phyloP scores from a whole-genome alignment of 208 protist genomes.

The Leishmania braziliensis region DNA sequence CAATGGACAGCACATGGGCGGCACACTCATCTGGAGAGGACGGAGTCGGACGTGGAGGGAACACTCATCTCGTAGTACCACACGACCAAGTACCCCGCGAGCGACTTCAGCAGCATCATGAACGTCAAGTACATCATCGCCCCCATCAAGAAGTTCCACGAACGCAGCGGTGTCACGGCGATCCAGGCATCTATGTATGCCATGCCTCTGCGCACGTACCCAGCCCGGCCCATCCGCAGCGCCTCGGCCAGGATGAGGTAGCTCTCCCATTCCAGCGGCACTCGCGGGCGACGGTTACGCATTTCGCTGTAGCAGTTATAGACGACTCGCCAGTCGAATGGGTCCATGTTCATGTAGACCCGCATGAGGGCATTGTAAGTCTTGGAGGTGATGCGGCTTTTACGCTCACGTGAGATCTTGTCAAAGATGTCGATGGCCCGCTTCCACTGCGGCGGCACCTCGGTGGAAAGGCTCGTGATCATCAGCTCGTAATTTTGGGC shows the following conservation, averaged over 20 bases:
- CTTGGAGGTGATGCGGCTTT: conserved; percentile 45
- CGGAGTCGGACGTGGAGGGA: conserved; percentile 22
- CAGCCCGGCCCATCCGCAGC: conserved; percentile 59
- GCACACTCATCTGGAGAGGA: conserved; percentile 8
- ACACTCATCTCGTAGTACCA: conserved; percentile 45
- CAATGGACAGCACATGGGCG: neutral
- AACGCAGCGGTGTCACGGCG: conserved; percentile 58
- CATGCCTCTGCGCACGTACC: conserved; percentile 62
- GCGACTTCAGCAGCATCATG: conserved; percentile 59
- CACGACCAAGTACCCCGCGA: conserved; percentile 39
- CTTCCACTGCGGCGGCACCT: conserved; percentile 82
- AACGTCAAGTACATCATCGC: conserved; percentile 49
- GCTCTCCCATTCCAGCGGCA: conserved; percentile 82
- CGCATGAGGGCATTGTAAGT: conserved; percentile 89
- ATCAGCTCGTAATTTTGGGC: conserved; percentile 75
- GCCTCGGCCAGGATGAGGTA: conserved; percentile 78
- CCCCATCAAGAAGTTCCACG: conserved; percentile 57
- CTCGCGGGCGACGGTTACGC: conserved; percentile 58
- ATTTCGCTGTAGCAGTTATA: conserved; percentile 91
- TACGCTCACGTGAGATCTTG: conserved; percentile 58
- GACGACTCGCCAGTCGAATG: conserved; percentile 90
- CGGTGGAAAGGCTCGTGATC: conserved; percentile 65
- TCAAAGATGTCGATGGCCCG: conserved; percentile 84
- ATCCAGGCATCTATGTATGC: conserved; percentile 87
- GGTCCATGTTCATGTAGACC: conserved; percentile 88